Percentiles rank a stretch among this genome's conserved stretches.
Evolutionary conservation across 2,329 filamentous ascomycete species (phyloP).

Genomic region (Macrophomina pseudophaseolina): DNA sequence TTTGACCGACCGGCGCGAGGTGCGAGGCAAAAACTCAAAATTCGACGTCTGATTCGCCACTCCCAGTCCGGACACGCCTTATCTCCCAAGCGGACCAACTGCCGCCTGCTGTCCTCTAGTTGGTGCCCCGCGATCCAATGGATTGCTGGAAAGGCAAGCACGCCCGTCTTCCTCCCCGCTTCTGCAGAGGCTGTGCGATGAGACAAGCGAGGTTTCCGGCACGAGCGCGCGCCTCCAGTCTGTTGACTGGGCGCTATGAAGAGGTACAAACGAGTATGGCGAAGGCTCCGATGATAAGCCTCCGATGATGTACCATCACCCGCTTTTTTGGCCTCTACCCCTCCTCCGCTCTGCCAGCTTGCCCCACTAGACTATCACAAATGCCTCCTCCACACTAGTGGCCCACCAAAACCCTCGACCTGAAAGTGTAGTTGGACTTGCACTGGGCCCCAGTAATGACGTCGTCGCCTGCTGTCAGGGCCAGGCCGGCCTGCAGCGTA

Average conservation of each 20-base stretch:
- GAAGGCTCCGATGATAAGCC: conserved; percentile 11
- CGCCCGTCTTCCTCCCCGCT: background rate
- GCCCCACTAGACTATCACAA: conserved; percentile 16
- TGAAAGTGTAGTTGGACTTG: background rate
- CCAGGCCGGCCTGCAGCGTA: background rate
- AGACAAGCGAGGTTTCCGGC: conserved; percentile 7
- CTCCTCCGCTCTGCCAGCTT: conserved; percentile 14
- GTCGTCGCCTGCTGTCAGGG: background rate
- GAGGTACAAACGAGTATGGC: background rate
- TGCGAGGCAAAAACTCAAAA: background rate
- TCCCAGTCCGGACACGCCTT: background rate
- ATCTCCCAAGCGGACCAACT: conserved; percentile 5
- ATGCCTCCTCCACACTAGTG: conserved; percentile 2
- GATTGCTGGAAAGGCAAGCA: background rate
- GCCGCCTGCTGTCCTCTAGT: background rate
- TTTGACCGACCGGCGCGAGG: background rate
- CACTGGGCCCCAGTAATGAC: background rate
- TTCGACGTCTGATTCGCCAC: conserved; percentile 2
- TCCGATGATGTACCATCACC: conserved; percentile 21
- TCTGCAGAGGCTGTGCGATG: conserved; percentile 17
- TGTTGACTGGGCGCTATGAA: background rate
- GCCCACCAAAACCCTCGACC: background rate
- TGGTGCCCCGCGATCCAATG: background rate
- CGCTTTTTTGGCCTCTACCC: conserved; percentile 17
- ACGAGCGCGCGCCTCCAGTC: conserved; percentile 1